Evolutionary conservation across 2,329 filamentous ascomycete species (phyloP), one percentile per base, ranked within the genome.

Genomic region (Dactylellina parvicollis): DNA sequence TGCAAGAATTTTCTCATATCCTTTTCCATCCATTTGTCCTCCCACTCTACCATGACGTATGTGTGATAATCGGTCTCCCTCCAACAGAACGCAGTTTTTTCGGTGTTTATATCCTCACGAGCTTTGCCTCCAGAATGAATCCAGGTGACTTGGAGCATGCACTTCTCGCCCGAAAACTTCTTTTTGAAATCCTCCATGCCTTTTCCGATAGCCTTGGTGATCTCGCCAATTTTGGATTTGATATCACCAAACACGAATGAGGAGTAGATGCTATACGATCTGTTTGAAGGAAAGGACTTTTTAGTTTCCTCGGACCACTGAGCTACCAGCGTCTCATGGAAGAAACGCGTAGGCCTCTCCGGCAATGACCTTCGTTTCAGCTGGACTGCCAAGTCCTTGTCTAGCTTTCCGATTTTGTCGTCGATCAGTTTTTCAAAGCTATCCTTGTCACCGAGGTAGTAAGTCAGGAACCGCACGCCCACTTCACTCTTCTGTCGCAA

Each of bases 21-120:
- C 9, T 36, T 44, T 65, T 80, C 80, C 5, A 81, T 7, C 69
- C 75, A 80, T 54, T 81, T 80, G 0, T 80, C 79, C 14, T 72
- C 62, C 77, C 78, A 81, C 22, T 76, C 55, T 2, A 81, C 46
- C 75, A 75, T 77, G 18, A 81, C 60, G 22, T 81, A 80, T 0
- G 74, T 59, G 40, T 81, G 77, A 26, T 77, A 81, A 0, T 72
- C 49, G 0, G 75, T 59, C 0, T 57, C 72, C 2, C 80, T 79
- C 80, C 80, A 81, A 4, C 56, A 74, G 52, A 78, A 81, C 0
- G 80, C 80, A 0, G 79, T 79, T 0, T 60, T 61, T 2, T 16
- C 10, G 7, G 7, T 22, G 8, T 26, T 14, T 3, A 12, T n/a
- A n/a, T n/a, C 57, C 0, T 60, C 38, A 7, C 16, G 62, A 1